These are phyloP conservation scores for Trametes cingulata DNA, from an alignment of 768 basidiomycete species.

Conservation along the genomic window DNA sequence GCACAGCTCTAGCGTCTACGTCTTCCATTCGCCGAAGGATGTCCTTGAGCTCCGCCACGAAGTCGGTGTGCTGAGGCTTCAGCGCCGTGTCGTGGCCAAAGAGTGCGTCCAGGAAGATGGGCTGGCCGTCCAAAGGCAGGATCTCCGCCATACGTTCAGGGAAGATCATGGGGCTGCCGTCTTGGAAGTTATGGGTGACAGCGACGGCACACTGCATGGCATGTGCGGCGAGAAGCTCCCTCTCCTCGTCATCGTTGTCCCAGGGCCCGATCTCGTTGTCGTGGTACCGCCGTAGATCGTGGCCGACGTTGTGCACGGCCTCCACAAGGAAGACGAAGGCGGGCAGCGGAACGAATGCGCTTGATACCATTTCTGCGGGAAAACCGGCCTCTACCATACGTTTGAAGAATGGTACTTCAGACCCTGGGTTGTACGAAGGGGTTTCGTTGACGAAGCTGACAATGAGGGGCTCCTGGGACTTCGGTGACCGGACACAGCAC, in stretches of 20 bases:
- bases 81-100: neutral
- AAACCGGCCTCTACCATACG: neutral
- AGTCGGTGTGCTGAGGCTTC: neutral
- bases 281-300: neutral
- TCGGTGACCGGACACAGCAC: neutral
- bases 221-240: neutral
- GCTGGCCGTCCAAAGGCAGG: neutral
- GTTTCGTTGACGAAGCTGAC: neutral
- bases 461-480: neutral
- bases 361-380: neutral
- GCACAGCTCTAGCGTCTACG: neutral
- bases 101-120: neutral
- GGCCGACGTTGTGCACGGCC: neutral
- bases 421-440: neutral
- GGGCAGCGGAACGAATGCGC: neutral
- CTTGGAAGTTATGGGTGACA: neutral
- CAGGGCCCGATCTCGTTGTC: neutral
- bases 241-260: neutral
- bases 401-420: neutral
- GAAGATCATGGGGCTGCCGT: neutral
- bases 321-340: neutral
- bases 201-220: neutral
- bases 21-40: neutral
- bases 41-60: neutral
- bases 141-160: neutral